Evolutionary conservation across 1,284 basidiomycete species (phyloP).

Genomic region (Sparassis latifolia): DNA sequence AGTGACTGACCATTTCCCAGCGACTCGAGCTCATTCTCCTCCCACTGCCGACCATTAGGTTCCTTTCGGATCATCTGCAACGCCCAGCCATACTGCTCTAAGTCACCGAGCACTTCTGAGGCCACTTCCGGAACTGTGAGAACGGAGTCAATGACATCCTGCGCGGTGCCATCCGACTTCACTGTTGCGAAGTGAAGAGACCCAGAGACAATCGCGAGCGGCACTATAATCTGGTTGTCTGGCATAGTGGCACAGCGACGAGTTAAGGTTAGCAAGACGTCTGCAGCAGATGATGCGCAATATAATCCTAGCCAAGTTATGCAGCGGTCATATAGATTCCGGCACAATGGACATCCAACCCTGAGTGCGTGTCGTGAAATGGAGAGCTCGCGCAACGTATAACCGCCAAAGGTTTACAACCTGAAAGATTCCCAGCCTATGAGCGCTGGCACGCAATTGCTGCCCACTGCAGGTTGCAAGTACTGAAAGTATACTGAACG

Average conservation of each 20-base stretch:
- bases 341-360: neutral
- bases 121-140: conserved; percentile 40
- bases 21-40: conserved; percentile 57
- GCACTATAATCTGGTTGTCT: conserved; percentile 45
- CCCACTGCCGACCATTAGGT: conserved; percentile 56
- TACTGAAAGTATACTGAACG: too few relatives aligned
- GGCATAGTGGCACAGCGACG: conserved; percentile 21
- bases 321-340: neutral
- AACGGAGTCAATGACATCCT: conserved; percentile 53
- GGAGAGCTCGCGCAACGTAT: too few relatives aligned
- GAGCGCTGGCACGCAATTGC: too few relatives aligned
- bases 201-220: conserved; percentile 51
- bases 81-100: conserved; percentile 56
- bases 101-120: conserved; percentile 48
- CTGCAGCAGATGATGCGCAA: conserved; percentile 7
- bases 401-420: too few relatives aligned
- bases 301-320: too few relatives aligned
- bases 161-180: conserved; percentile 41
- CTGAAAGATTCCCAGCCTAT: too few relatives aligned
- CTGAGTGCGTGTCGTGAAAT: too few relatives aligned
- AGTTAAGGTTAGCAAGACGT: neutral
- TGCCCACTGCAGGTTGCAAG: too few relatives aligned
- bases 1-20: conserved; percentile 53
- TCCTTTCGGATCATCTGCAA: conserved; percentile 58
- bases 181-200: conserved; percentile 59